A percentile compares a stretch with the other conserved stretches of the same genome.
phyloP scores from a whole-genome alignment of 805 yeast species.

The Lachancea quebecensis region DNA sequence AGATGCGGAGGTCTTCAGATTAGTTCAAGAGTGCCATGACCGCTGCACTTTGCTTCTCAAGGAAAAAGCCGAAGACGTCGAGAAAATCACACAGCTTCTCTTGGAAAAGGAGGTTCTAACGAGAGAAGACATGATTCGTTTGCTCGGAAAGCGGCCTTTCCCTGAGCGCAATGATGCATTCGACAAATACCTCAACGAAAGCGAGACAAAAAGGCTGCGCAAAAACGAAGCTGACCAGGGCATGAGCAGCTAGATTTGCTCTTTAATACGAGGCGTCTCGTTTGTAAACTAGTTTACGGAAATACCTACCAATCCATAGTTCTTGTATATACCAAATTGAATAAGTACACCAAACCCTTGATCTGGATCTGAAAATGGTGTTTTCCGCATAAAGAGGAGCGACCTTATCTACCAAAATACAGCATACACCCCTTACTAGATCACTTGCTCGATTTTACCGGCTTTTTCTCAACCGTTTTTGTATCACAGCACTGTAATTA shows the following conservation, averaged over 20 bases:
- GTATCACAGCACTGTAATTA: no score
- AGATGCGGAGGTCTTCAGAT: slow-evolving; percentile 74
- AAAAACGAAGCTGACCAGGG: slow-evolving; percentile 18
- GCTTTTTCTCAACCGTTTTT: no score
- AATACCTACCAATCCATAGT: background rate
- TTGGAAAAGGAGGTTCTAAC: slow-evolving; percentile 84
- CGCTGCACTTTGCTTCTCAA: slow-evolving; percentile 62
- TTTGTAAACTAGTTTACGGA: background rate
- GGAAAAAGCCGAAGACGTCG: slow-evolving; percentile 70
- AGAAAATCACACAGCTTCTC: slow-evolving; percentile 79
- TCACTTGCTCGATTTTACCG: no score
- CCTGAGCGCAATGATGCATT: slow-evolving; percentile 87
- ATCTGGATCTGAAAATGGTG: no score
- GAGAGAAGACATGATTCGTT: slow-evolving; percentile 85
- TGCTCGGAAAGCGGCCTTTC: slow-evolving; percentile 89
- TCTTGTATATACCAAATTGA: background rate
- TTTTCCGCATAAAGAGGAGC: no score
- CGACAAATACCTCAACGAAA: slow-evolving; percentile 30
- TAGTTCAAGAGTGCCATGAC: slow-evolving; percentile 68
- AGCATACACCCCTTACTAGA: no score
- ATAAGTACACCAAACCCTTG: background rate
- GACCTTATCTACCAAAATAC: no score
- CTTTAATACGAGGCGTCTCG: background rate
- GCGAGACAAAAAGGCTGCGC: slow-evolving; percentile 22
- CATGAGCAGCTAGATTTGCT: slow-evolving; percentile 1